Evolutionary conservation across 1,284 basidiomycete genomes (phyloP), one percentile per base, ranked within the genome.

Genomic region (Irpex sp.): DNA sequence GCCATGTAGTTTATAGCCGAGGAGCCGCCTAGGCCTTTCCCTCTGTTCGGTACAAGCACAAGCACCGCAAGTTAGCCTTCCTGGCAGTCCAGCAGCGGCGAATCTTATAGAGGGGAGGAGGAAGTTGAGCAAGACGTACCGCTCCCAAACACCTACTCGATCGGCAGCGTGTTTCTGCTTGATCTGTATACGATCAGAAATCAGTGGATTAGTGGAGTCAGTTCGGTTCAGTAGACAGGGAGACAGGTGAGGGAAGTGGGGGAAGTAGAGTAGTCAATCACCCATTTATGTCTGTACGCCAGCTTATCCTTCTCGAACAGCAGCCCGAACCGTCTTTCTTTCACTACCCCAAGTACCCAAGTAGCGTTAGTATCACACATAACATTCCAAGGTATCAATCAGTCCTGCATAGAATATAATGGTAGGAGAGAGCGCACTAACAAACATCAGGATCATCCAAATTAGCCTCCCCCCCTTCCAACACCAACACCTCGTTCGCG

Each of bases 381-480:
- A 4, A 28, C 28, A 28, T 28, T 5, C 19, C 14, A 21, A 18
- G 19, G 4, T 28, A 5, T n/a, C 6, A 21, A 3, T 18, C n/a
- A 49, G 4, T 8, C 3, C 14, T 16, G 14, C 14, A 49, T 10
- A n/a, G 48, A 49, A 23, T 23, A 23, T 23, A 23, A 23, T 23
- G 23, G 23, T 23, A 23, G 23, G 23, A 23, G n/a, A 49, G 19
- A 9, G 19, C 14, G n/a, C 6, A 63, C 70, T 19, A 48, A 72
- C 68, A 57, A 28, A 75, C 67, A n/a, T 68, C 65, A 7, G 69
- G 68, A 58, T 77, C 74, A 39, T 73, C 67, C 14, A 75, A 52
- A 56, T 74, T 72, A 12, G 68, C 68, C 14, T 66, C 66, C 8
- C 78, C 78, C 4, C 76, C 77, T 66, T 79, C 77, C 16, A 79